Evolutionary conservation across 2,329 filamentous ascomycete species (phyloP).

Genomic region (Polychaeton citri): DNA sequence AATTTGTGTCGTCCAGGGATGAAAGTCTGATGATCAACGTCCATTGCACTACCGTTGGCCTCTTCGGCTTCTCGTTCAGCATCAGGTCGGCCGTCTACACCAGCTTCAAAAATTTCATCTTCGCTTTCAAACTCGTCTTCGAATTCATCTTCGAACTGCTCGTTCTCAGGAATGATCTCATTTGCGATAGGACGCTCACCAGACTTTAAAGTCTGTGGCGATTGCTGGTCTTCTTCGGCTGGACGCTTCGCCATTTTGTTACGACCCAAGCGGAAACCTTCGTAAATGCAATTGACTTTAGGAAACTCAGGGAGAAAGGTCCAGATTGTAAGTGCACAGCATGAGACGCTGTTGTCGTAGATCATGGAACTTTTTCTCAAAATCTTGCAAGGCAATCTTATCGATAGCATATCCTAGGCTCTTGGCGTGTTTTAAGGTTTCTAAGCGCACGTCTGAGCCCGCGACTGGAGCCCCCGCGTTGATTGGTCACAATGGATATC

Average conservation of each 20-base stretch:
- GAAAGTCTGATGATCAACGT: constrained; percentile 86
- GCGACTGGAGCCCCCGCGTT: no score
- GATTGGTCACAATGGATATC: no score
- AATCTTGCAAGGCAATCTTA: no score
- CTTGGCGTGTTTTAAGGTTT: no score
- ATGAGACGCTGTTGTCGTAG: no score
- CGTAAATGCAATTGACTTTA: no score
- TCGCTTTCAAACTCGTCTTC: constrained; percentile 83
- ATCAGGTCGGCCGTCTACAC: constrained; percentile 84
- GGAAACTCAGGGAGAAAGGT: no score
- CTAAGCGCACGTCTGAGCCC: no score
- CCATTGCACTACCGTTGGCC: constrained; percentile 56
- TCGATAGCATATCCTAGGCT: no score
- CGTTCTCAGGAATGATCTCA: constrained; percentile 38
- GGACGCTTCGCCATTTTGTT: constrained; percentile 47
- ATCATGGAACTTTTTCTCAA: no score
- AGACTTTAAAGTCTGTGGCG: constrained; percentile 42
- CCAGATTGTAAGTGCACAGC: no score
- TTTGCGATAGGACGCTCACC: constrained; percentile 44
- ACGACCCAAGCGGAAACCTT: no score
- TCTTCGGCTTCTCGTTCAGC: constrained; percentile 87
- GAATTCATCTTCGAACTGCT: constrained; percentile 90
- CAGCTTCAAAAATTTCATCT: constrained; percentile 87
- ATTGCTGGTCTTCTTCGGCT: constrained; percentile 38
- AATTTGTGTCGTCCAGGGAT: constrained; percentile 90